Evolutionary conservation across 2,329 filamentous ascomycete genomes (phyloP).

Genomic region (Colletotrichum sp.): DNA sequence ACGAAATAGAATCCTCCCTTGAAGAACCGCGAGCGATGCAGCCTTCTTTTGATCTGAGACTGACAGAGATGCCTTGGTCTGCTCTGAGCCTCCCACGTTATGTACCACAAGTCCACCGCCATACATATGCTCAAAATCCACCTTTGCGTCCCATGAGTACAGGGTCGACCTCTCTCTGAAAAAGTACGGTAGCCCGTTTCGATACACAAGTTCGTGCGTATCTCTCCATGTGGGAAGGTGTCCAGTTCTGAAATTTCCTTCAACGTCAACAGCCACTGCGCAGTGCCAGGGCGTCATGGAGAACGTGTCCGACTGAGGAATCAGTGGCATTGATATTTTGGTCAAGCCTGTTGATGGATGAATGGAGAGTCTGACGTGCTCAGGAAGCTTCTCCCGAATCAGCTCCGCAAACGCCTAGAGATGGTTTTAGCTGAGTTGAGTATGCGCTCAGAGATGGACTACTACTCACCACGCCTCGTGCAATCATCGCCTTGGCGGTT

Average conservation of each 20-base stretch:
- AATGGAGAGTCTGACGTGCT: background rate
- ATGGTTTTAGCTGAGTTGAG: background rate
- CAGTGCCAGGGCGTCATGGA: background rate
- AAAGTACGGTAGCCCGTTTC: background rate
- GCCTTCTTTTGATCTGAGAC: background rate
- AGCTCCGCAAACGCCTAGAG: background rate
- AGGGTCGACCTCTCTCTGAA: background rate
- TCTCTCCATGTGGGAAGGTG: background rate
- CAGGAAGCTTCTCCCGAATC: background rate
- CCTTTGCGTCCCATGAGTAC: background rate
- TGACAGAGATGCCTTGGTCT: background rate
- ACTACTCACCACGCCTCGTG: background rate
- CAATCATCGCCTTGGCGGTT: background rate
- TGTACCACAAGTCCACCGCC: background rate
- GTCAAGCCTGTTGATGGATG: background rate
- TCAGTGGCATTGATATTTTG: background rate
- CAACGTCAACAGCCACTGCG: background rate
- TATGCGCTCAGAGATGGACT: background rate
- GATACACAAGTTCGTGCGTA: background rate
- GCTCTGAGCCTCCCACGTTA: background rate
- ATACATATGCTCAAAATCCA: background rate
- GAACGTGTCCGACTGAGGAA: background rate
- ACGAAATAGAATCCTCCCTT: background rate
- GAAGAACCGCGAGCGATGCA: background rate
- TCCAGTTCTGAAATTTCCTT: background rate